Percentiles rank a stretch among this genome's conserved stretches.
Conservation (phyloP, 2,329 filamentous ascomycete genomes). For the Ambrosiella cleistominuta region DNA sequence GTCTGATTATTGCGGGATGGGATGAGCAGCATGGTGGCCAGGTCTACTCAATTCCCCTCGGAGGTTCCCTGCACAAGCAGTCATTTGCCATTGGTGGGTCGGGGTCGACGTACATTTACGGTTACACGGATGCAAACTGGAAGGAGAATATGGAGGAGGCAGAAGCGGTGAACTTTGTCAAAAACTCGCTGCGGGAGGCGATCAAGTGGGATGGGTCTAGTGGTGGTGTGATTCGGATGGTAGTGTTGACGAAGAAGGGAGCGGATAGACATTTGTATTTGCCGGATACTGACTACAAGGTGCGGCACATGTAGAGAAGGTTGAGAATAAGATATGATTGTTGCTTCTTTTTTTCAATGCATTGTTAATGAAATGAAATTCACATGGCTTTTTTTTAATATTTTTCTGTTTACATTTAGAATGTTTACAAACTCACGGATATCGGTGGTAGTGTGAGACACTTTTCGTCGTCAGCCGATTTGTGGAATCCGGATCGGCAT, state of each 20-base stretch:
- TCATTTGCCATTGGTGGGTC: constrained; percentile 89
- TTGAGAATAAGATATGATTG: neutral
- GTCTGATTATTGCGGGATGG: constrained; percentile 97
- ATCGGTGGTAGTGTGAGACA: too few species aligned
- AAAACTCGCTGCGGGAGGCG: constrained; percentile 74
- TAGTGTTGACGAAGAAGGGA: constrained; percentile 78
- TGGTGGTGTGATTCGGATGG: constrained; percentile 93
- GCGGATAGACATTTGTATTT: constrained; percentile 89
- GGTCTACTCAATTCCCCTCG: constrained; percentile 92
- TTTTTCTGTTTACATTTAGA: too few species aligned
- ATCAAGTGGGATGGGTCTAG: constrained; percentile 99
- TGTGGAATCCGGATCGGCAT: too few species aligned
- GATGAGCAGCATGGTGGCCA: constrained; percentile 89
- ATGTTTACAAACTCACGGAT: too few species aligned
- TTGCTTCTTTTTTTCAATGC: neutral
- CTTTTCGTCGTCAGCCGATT: too few species aligned
- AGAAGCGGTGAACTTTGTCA: constrained; percentile 84
- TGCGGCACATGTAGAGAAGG: constrained; percentile 40
- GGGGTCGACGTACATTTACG: constrained; percentile 98
- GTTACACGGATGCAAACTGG: constrained; percentile 96
- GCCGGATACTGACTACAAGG: constrained; percentile 76
- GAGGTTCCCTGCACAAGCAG: constrained; percentile 95
- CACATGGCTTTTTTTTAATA: too few species aligned
- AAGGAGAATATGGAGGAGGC: constrained; percentile 82
- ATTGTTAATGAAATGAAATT: neutral